Evolutionary conservation across 192 early-diverging fungal species (phyloP).

Genomic region (Diversispora epigaea): DNA sequence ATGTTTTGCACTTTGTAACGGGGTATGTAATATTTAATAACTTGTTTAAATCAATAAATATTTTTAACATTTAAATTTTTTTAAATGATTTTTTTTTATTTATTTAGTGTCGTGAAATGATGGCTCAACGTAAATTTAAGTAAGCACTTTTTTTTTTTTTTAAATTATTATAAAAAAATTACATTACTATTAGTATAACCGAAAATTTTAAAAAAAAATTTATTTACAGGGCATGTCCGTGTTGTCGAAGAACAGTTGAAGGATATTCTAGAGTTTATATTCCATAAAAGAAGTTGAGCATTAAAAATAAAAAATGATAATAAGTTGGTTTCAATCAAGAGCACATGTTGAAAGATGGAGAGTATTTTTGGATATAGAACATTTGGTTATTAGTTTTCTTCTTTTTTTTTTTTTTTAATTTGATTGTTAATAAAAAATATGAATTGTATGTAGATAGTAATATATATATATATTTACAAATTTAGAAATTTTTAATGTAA

Average conservation of each 20-base stretch:
- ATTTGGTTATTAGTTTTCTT: too few species aligned
- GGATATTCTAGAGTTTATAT: slow-evolving; percentile 30
- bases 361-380: too few species aligned
- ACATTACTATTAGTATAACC: background rate
- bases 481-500: too few species aligned
- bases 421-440: too few species aligned
- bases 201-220: background rate
- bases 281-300: background rate
- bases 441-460: too few species aligned
- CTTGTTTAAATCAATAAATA: background rate
- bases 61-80: background rate
- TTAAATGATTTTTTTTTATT: background rate
- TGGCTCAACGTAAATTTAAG: slow-evolving; percentile 27
- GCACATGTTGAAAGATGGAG: too few species aligned
- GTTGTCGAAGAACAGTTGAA: slow-evolving; percentile 26
- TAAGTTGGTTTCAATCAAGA: too few species aligned
- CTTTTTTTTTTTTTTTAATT: background rate
- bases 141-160: background rate
- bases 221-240: slow-evolving; percentile 22
- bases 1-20: slow-evolving; percentile 24
- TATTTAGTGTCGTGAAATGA: slow-evolving; percentile 10
- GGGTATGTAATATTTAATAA: background rate
- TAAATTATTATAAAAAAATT: background rate
- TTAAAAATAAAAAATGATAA: background rate
- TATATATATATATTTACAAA: too few species aligned